Evolutionary conservation across 768 basidiomycete genomes (phyloP).

Genomic region (Boletus reticuloceps): DNA sequence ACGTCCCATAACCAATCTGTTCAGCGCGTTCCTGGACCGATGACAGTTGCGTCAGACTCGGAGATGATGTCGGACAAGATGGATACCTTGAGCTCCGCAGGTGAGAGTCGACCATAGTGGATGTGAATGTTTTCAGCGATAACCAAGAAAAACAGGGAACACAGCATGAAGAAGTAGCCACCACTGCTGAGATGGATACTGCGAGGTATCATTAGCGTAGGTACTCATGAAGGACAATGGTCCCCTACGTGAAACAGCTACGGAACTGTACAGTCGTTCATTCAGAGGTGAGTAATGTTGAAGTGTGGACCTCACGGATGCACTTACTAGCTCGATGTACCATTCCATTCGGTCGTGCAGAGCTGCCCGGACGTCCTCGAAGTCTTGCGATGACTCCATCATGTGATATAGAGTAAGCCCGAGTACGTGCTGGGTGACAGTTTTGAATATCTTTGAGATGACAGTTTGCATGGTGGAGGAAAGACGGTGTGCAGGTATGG

Average conservation of each 20-base stretch:
- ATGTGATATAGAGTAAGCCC: constrained; percentile 15
- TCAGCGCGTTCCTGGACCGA: constrained; percentile 9
- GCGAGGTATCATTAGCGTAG: not conserved
- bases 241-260: constrained; percentile 14
- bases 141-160: constrained; percentile 11
- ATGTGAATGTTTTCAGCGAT: constrained; percentile 21
- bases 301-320: no score
- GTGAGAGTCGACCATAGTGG: constrained; percentile 20
- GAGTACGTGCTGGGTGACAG: not conserved
- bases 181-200: constrained; percentile 19
- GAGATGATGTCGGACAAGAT: not conserved
- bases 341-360: constrained; percentile 17
- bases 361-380: constrained; percentile 17
- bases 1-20: constrained; percentile 9
- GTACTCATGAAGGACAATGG: not conserved
- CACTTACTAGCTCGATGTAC: constrained; percentile 22
- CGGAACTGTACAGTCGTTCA: constrained; percentile 6
- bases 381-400: constrained; percentile 17
- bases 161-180: constrained; percentile 9
- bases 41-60: not conserved
- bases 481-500: not conserved
- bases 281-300: not conserved
- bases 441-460: not conserved
- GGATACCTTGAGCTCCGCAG: constrained; percentile 23
- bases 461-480: constrained; percentile 5